Evolutionary conservation across 176 grass and related monocot species (phyloP).

Genomic region (Musa beccarii): DNA sequence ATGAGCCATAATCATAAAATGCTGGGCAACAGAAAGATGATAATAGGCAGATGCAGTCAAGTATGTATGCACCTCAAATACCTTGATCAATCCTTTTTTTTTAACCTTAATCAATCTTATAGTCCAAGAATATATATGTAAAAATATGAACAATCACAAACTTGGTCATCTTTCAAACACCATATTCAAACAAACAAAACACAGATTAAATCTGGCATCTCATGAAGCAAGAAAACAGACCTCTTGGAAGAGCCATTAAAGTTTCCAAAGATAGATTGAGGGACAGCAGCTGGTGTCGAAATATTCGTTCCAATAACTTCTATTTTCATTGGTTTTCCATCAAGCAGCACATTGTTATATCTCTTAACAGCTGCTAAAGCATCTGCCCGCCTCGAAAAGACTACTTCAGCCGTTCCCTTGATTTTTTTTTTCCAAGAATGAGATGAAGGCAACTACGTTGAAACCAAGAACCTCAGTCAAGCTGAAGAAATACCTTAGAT

Average conservation of each 20-base stretch:
- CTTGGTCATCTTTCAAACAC: no score
- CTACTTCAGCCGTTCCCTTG: slow-evolving; percentile 78
- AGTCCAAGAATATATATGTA: no score
- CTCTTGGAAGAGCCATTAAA: slow-evolving; percentile 26
- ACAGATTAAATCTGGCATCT: background rate
- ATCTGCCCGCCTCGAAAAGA: slow-evolving; percentile 75
- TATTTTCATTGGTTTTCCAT: slow-evolving; percentile 87
- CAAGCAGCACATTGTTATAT: slow-evolving; percentile 78
- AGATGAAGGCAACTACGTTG: background rate
- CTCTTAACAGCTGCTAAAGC: slow-evolving; percentile 64
- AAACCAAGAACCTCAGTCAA: background rate
- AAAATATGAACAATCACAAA: no score
- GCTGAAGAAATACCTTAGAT: slow-evolving; percentile 51
- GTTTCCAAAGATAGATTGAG: slow-evolving; percentile 16
- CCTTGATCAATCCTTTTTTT: no score
- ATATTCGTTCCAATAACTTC: slow-evolving; percentile 62
- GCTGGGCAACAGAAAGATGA: no score
- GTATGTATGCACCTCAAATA: no score
- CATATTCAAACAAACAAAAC: no score
- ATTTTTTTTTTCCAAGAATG: no score
- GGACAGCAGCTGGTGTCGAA: slow-evolving; percentile 23
- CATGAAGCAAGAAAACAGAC: slow-evolving; percentile 18
- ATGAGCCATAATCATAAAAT: no score
- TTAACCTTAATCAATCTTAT: no score
- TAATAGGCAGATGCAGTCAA: no score